Evolutionary conservation across 208 protist species (phyloP), one percentile per base, ranked within the genome.

Genomic region (Perkinsela sp.): DNA sequence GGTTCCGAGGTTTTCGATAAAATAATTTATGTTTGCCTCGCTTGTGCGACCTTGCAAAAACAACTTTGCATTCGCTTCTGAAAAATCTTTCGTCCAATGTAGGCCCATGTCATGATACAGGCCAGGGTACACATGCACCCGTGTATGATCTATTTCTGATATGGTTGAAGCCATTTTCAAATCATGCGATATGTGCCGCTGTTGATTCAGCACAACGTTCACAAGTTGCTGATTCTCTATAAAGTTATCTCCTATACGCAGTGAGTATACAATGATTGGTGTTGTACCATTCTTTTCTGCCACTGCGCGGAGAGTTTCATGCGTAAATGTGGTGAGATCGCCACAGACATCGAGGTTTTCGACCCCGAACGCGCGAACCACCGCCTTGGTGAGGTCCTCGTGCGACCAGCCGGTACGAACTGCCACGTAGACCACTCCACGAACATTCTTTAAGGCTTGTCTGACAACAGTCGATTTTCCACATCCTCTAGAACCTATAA

Each of bases 311-410:
- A 79, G 87, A 2, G 83, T 83, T 68, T 90, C 83, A 0, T 74
- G 70, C 66, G 88, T 83, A 48, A 90, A 90, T 70, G 86, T 82
- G 30, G 83, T 72, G n/a, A 83, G 76, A 69, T 90, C 83, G 40
- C 85, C 85, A 72, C 85, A 90, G 6, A 81, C 80, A 66, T 90
- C 85, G 1, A 86, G 82, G 66, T 85, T 81, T 15, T 78, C 81
- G 6, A 88, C 85, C 16, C 83, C 83, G 1, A 90, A 73, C 0
- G 83, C 77, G 67, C 87, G 32, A 0, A 68, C 66, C n/a, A 40
- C 30, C 28, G 66, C 70, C 6, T 28, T 67, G 1, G 32, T 31
- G 31, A 67, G 72, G 16, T 69, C 40, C 1, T 32, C 30, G 48
- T 69, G 57, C 29, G 40, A 57, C 40, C 40, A 57, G 13, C 40